Conservation (phyloP, 192 early-diverging fungal species). For the Phycomyces blakesleeanus region DNA sequence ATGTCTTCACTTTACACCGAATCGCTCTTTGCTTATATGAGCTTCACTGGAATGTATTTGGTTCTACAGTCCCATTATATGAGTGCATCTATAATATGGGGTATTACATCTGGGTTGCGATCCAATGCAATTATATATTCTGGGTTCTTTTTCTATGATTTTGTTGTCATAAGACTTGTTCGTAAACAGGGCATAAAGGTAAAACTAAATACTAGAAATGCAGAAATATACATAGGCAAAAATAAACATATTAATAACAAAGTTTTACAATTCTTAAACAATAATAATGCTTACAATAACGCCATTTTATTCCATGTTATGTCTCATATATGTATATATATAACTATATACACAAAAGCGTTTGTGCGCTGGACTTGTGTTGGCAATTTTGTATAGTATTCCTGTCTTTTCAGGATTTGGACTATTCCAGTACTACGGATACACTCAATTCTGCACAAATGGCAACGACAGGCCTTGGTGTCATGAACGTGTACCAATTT, state of each 20-base stretch:
- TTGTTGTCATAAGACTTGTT: constrained; percentile 27
- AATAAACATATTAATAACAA: too few species aligned
- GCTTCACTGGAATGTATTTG: constrained; percentile 74
- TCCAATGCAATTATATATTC: constrained; percentile 78
- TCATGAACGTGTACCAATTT: constrained; percentile 44
- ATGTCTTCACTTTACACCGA: constrained; percentile 90
- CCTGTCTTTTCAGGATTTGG: constrained; percentile 53
- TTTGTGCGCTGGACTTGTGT: background rate
- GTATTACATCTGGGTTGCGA: constrained; percentile 55
- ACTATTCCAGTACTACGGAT: constrained; percentile 61
- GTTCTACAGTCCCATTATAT: constrained; percentile 44
- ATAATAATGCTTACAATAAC: background rate
- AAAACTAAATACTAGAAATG: background rate
- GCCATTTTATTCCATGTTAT: background rate
- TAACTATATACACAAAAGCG: constrained; percentile 18
- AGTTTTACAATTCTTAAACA: too few species aligned
- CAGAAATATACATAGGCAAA: background rate
- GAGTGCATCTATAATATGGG: constrained; percentile 62
- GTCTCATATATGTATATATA: background rate
- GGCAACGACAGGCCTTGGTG: constrained; percentile 64
- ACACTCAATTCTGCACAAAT: constrained; percentile 56
- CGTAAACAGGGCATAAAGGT: background rate
- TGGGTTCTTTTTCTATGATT: constrained; percentile 81
- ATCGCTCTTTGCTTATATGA: constrained; percentile 74
- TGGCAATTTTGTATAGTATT: constrained; percentile 18